Conservation (phyloP, 495 filamentous ascomycete genomes). For the Neurospora hispaniola region DNA sequence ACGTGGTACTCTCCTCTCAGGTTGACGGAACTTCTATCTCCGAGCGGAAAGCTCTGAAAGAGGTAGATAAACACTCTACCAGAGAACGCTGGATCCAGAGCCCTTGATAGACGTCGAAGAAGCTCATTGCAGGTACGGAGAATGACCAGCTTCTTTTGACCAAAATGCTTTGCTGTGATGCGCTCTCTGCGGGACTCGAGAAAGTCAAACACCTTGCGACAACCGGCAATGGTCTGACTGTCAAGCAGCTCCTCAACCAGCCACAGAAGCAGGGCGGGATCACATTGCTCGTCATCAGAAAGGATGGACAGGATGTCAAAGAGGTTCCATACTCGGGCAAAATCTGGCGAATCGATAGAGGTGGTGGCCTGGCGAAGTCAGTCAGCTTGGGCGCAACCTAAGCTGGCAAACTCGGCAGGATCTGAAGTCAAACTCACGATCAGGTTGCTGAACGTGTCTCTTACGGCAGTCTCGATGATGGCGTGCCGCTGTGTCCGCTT, state of each 20-base stretch:
- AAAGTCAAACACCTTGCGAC: constrained; percentile 83
- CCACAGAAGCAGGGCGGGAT: constrained; percentile 74
- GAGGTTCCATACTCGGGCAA: constrained; percentile 82
- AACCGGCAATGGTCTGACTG: constrained; percentile 86
- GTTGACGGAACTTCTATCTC: constrained; percentile 95
- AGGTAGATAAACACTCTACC: constrained; percentile 95
- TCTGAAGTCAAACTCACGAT: constrained; percentile 43
- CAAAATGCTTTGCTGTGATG: constrained; percentile 75
- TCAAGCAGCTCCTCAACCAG: constrained; percentile 92
- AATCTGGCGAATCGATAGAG: constrained; percentile 60
- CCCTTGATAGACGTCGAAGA: constrained; percentile 76
- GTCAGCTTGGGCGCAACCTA: constrained; percentile 5
- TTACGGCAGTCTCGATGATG: constrained; percentile 66
- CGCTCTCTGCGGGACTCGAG: constrained; percentile 84
- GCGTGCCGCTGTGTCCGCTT: constrained; percentile 44
- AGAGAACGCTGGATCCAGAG: constrained; percentile 94
- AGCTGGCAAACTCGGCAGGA: neutral
- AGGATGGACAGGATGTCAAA: constrained; percentile 81
- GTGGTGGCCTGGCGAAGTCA: constrained; percentile 44
- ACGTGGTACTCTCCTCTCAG: constrained; percentile 90
- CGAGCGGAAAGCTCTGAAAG: constrained; percentile 91
- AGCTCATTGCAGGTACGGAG: constrained; percentile 92
- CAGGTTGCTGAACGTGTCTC: constrained; percentile 63
- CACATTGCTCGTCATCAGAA: constrained; percentile 76
- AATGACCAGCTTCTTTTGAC: constrained; percentile 77